Conservation (phyloP, 441 rosid genomes). For the Erodium chrysanthum region DNA sequence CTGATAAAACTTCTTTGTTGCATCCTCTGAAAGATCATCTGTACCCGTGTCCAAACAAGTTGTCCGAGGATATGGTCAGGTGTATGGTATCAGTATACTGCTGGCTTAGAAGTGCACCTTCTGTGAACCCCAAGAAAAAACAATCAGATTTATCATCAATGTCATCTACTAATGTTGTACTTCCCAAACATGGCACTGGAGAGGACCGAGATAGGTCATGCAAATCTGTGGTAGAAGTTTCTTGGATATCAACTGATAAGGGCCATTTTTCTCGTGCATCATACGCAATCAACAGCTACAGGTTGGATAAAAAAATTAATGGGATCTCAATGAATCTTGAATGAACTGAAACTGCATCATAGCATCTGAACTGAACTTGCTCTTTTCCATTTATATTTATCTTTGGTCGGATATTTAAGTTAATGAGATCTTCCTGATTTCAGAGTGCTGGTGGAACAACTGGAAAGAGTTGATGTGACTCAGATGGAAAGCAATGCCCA, state of each 20-base stretch:
- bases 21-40: conserved; percentile 67
- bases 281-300: conserved; percentile 56
- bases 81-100: conserved; percentile 74
- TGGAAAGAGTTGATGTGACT: conserved; percentile 49
- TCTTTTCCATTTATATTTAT: neutral
- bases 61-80: conserved; percentile 83
- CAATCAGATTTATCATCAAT: conserved; percentile 46
- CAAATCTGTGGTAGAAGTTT: conserved; percentile 60
- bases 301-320: too few species aligned
- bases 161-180: conserved; percentile 56
- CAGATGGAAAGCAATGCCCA: conserved; percentile 53
- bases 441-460: conserved; percentile 80
- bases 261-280: conserved; percentile 56
- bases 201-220: conserved; percentile 54
- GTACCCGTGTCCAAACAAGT: conserved; percentile 65
- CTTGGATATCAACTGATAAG: conserved; percentile 60
- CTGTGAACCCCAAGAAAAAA: conserved; percentile 30
- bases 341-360: too few species aligned
- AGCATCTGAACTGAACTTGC: too few species aligned
- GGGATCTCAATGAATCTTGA: too few species aligned
- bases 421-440: conserved; percentile 18
- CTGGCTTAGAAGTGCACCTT: conserved; percentile 50
- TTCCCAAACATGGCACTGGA: conserved; percentile 34
- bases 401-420: neutral
- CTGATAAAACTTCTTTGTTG: conserved; percentile 29